These are phyloP conservation scores for Mortierella sp. DNA, from an alignment of 371 early-diverging fungal species.

Conservation along the genomic window DNA sequence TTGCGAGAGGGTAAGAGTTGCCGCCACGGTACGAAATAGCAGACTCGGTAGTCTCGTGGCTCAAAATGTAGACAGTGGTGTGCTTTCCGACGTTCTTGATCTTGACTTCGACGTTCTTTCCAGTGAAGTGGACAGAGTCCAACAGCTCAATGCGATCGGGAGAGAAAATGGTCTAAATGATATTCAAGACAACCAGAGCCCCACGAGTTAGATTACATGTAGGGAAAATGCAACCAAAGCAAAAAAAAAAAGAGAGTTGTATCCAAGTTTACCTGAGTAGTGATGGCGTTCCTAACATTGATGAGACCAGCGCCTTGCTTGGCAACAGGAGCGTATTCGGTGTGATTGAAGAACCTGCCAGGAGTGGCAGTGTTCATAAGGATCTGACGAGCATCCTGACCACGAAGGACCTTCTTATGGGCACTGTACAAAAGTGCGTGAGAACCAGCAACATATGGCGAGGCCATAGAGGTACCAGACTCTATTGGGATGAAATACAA, in stretches of 20 bases:
- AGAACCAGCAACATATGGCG: conserved; percentile 71
- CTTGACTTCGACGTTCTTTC: conserved; percentile 61
- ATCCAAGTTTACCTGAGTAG: conserved; percentile 28
- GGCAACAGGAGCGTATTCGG: conserved; percentile 59
- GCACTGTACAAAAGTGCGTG: conserved; percentile 63
- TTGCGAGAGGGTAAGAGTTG: conserved; percentile 41
- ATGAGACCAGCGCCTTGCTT: conserved; percentile 82
- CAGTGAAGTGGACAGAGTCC: conserved; percentile 61
- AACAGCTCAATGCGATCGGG: conserved; percentile 76
- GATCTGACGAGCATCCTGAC: conserved; percentile 32
- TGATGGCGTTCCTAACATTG: conserved; percentile 70
- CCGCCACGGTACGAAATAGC: conserved; percentile 47
- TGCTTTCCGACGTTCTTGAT: conserved; percentile 71
- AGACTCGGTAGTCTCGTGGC: conserved; percentile 59
- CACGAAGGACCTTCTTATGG: conserved; percentile 33
- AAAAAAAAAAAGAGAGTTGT: no score
- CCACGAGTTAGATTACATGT: no score
- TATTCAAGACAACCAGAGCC: no score
- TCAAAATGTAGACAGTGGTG: conserved; percentile 62
- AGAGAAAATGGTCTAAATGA: conserved; percentile 48
- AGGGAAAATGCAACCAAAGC: no score
- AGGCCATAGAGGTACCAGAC: conserved; percentile 68
- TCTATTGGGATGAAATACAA: neutral
- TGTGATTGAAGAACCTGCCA: conserved; percentile 59
- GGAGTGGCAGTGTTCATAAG: conserved; percentile 48